Conservation (phyloP, 768 basidiomycete species). For the Suillus variegatus region DNA sequence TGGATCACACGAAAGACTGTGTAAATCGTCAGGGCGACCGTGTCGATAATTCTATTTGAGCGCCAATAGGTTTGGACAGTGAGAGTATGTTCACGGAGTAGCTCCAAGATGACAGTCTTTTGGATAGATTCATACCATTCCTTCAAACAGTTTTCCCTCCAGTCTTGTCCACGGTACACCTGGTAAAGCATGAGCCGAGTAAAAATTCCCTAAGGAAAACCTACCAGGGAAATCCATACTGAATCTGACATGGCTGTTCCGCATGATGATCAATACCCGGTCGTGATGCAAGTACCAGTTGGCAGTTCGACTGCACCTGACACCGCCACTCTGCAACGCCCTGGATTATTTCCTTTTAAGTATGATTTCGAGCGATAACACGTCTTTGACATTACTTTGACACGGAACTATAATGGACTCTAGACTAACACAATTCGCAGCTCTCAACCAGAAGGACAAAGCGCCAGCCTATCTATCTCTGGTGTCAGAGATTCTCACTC, state of each 20-base stretch:
- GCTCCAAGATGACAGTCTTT: not conserved
- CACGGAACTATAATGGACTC: conserved; percentile 52
- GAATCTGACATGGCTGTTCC: conserved; percentile 3
- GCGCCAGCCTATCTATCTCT: conserved; percentile 72
- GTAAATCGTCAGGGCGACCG: conserved; percentile 33
- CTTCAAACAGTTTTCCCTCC: not conserved
- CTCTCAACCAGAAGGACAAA: conserved; percentile 83
- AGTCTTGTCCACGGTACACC: not conserved
- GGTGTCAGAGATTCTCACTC: conserved; percentile 64
- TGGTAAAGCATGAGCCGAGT: not conserved
- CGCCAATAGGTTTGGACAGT: conserved; percentile 4
- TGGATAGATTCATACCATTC: not conserved
- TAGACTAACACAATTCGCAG: conserved; percentile 60
- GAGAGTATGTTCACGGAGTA: conserved; percentile 13
- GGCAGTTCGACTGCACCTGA: not conserved
- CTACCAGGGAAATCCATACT: not conserved
- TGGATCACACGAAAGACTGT: conserved; percentile 23
- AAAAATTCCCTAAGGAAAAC: not conserved
- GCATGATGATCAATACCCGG: not conserved
- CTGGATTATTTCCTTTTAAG: conserved; percentile 7
- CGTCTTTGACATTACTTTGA: not conserved
- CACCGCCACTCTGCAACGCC: not conserved
- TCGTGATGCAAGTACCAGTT: not conserved
- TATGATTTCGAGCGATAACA: not conserved
- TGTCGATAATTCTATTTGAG: conserved; percentile 15